Evolutionary conservation across 768 basidiomycete genomes (phyloP).

Genomic region (Russula lepida): DNA sequence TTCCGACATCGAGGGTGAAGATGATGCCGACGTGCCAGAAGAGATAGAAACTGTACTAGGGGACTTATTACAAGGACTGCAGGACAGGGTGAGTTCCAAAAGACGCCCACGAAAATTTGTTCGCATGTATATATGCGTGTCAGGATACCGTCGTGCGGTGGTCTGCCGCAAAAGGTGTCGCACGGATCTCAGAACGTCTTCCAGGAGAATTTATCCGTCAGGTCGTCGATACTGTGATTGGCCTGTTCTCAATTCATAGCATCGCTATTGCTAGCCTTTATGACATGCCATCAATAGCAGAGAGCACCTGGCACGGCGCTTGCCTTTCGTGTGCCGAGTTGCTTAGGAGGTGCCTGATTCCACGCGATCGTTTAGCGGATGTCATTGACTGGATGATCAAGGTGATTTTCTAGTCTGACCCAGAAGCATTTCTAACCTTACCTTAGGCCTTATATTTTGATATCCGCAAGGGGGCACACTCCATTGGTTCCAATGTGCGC

Average conservation of each 20-base stretch:
- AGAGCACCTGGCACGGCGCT: conserved; percentile 91
- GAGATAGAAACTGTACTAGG: conserved; percentile 70
- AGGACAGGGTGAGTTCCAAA: conserved; percentile 61
- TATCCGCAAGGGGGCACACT: conserved; percentile 84
- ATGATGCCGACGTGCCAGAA: conserved; percentile 62
- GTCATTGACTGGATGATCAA: conserved; percentile 76
- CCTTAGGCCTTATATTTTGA: conserved; percentile 84
- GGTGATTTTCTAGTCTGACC: conserved; percentile 32
- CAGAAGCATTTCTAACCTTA: conserved; percentile 12
- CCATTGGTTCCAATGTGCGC: conserved; percentile 88
- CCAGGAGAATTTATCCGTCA: conserved; percentile 68
- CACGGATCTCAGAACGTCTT: conserved; percentile 74
- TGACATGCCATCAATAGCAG: conserved; percentile 69
- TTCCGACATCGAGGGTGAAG: conserved; percentile 23
- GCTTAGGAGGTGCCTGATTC: conserved; percentile 71
- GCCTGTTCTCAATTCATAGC: conserved; percentile 70
- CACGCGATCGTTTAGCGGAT: conserved; percentile 45
- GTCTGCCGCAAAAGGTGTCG: conserved; percentile 88
- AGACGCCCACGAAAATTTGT: background rate
- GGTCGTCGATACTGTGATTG: conserved; percentile 72
- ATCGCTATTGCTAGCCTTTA: conserved; percentile 53
- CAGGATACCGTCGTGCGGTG: conserved; percentile 94
- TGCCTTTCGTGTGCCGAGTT: conserved; percentile 90
- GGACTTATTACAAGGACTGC: conserved; percentile 59
- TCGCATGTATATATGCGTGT: background rate